Evolutionary conservation across 2,329 filamentous ascomycete genomes (phyloP).

Genomic region (Phialophora verrucosa): DNA sequence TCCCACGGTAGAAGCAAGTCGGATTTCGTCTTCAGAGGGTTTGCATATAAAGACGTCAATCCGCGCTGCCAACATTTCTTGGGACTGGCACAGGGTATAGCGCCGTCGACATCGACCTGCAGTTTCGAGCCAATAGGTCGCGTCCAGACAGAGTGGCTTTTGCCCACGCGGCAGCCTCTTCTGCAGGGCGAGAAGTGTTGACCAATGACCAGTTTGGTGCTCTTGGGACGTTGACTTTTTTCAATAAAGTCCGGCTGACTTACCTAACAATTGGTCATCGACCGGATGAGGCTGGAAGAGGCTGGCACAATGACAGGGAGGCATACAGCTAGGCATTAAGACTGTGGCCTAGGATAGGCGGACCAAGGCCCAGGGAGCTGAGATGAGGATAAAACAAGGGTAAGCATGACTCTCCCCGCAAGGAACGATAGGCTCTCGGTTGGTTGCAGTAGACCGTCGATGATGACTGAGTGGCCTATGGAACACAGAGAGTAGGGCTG

Average conservation of each 20-base stretch:
- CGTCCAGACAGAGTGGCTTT: not conserved
- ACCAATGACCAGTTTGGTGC: not conserved
- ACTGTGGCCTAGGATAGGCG: slow-evolving; percentile 19
- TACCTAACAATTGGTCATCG: slow-evolving; percentile 10
- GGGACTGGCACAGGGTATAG: slow-evolving; percentile 8
- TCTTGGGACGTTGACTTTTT: not conserved
- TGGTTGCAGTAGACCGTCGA: slow-evolving; percentile 9
- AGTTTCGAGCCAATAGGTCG: not conserved
- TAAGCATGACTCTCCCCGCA: slow-evolving; percentile 21
- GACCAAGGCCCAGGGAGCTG: slow-evolving; percentile 11
- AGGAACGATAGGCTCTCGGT: slow-evolving; percentile 28
- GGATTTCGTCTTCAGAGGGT: not conserved
- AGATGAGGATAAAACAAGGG: slow-evolving; percentile 22
- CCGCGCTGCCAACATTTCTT: slow-evolving; percentile 7
- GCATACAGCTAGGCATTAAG: not conserved
- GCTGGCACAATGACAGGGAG: slow-evolving; percentile 20
- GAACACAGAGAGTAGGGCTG: not conserved
- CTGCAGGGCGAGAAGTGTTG: not conserved
- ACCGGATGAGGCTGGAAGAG: slow-evolving; percentile 29
- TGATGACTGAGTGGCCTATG: slow-evolving; percentile 4
- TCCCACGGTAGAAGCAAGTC: not conserved
- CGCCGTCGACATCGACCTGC: slow-evolving; percentile 23
- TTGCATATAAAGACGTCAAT: slow-evolving; percentile 13
- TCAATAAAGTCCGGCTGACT: not conserved
- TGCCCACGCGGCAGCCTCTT: not conserved